Evolutionary conservation across 2,329 filamentous ascomycete genomes (phyloP).

Genomic region (Ascochyta fabae): DNA sequence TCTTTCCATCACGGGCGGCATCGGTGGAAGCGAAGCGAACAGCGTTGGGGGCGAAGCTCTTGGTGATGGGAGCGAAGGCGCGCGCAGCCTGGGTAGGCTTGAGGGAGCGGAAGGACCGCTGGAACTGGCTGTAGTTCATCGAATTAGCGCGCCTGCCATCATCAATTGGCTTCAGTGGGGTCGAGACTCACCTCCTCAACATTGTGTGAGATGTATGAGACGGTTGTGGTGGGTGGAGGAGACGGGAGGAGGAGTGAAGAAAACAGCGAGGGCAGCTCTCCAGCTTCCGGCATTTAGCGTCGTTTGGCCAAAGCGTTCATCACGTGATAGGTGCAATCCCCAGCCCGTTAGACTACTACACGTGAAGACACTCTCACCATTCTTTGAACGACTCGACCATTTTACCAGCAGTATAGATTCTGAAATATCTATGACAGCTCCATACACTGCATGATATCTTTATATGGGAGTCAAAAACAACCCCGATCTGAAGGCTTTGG

Average conservation of each 20-base stretch:
- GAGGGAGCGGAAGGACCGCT: constrained; percentile 55
- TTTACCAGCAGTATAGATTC: too few relatives aligned
- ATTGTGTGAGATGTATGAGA: constrained; percentile 59
- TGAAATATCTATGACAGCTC: too few relatives aligned
- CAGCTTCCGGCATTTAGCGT: too few relatives aligned
- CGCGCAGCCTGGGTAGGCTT: constrained; percentile 52
- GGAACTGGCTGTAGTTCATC: constrained; percentile 49
- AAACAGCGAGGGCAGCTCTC: background rate
- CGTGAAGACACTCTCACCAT: too few relatives aligned
- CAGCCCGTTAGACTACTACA: too few relatives aligned
- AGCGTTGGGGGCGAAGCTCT: constrained; percentile 63
- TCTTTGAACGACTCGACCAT: too few relatives aligned
- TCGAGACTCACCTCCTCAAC: constrained; percentile 65
- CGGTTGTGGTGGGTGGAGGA: constrained; percentile 39
- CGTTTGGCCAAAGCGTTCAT: too few relatives aligned
- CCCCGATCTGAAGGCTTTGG: too few relatives aligned
- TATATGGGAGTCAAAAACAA: too few relatives aligned
- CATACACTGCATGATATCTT: too few relatives aligned
- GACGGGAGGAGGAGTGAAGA: constrained; percentile 32
- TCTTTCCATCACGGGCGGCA: constrained; percentile 65
- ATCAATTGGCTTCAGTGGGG: constrained; percentile 45
- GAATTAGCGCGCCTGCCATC: constrained; percentile 47
- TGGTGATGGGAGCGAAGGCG: constrained; percentile 63
- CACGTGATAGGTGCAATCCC: too few relatives aligned
- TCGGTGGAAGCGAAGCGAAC: constrained; percentile 69